Evolutionary conservation across 2,329 filamentous ascomycete species (phyloP).

Genomic region (Myriosclerotinia curreyana): DNA sequence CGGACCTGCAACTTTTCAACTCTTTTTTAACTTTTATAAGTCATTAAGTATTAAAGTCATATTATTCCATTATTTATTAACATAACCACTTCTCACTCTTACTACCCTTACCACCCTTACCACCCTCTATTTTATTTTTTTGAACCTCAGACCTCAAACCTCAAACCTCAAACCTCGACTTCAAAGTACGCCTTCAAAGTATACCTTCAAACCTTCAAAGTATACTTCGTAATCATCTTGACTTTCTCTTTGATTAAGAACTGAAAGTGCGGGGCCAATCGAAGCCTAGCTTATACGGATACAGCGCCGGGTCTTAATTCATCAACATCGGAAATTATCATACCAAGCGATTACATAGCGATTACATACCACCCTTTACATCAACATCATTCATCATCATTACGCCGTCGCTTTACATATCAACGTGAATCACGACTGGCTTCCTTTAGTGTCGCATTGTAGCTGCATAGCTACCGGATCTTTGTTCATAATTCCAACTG

Average conservation of each 20-base stretch:
- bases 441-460: conserved; percentile 19
- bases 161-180: too few relatives aligned
- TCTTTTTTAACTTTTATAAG: too few relatives aligned
- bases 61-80: too few relatives aligned
- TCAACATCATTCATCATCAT: conserved; percentile 14
- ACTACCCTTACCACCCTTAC: too few relatives aligned
- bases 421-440: conserved; percentile 7
- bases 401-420: not conserved
- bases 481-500: not conserved
- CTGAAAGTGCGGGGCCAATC: conserved; percentile 16
- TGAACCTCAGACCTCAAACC: too few relatives aligned
- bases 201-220: not conserved
- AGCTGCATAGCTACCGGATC: conserved; percentile 16
- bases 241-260: not conserved
- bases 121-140: too few relatives aligned
- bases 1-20: conserved; percentile 10
- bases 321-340: conserved; percentile 17
- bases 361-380: conserved; percentile 4
- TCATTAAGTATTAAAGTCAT: too few relatives aligned
- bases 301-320: conserved; percentile 4
- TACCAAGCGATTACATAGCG: conserved; percentile 17
- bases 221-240: not conserved
- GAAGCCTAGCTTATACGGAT: conserved; percentile 2
- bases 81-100: too few relatives aligned
- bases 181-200: too few relatives aligned